phyloP scores from a whole-genome alignment of 202 grass and related monocot genomes.

The Zizania palustris region DNA sequence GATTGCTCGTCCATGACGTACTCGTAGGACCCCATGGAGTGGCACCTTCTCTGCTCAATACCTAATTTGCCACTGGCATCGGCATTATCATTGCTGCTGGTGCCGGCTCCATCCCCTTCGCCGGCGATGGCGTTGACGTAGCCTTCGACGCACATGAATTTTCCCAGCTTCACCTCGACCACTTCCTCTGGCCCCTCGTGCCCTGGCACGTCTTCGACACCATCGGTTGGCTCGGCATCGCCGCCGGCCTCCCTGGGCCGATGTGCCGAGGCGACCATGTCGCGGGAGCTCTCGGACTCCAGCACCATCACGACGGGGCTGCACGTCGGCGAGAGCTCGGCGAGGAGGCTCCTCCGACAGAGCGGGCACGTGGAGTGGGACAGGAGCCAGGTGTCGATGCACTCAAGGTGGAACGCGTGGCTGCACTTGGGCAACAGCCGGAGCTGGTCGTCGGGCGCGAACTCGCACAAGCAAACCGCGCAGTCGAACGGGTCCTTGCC shows the following conservation, averaged over 20 bases:
- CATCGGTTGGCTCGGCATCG: slow-evolving; percentile 11
- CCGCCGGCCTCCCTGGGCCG: slow-evolving; percentile 28
- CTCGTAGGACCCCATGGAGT: slow-evolving; percentile 96
- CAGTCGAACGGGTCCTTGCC: slow-evolving; percentile 92
- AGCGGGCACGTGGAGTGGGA: slow-evolving; percentile 96
- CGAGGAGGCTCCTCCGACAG: slow-evolving; percentile 68
- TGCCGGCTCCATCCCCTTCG: slow-evolving; percentile 48
- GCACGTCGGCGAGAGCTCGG: slow-evolving; percentile 60
- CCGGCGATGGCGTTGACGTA: slow-evolving; percentile 5
- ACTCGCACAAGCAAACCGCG: slow-evolving; percentile 94
- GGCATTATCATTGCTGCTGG: slow-evolving; percentile 30
- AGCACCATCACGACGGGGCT: slow-evolving; percentile 74
- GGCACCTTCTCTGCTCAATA: slow-evolving; percentile 73
- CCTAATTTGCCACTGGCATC: slow-evolving; percentile 13
- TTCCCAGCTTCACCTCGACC: slow-evolving; percentile 64
- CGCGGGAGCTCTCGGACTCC: slow-evolving; percentile 69
- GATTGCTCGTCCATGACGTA: slow-evolving; percentile 83
- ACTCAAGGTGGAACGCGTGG: slow-evolving; percentile 94
- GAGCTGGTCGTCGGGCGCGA: slow-evolving; percentile 71
- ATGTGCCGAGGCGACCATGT: slow-evolving; percentile 46
- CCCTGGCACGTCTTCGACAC: background rate
- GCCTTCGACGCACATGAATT: slow-evolving; percentile 71
- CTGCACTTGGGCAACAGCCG: slow-evolving; percentile 88
- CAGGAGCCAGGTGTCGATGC: slow-evolving; percentile 95
- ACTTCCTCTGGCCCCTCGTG: slow-evolving; percentile 40